phyloP scores from a whole-genome alignment of 2,329 filamentous ascomycete species.

The Rhinocladiella mackenziei region DNA sequence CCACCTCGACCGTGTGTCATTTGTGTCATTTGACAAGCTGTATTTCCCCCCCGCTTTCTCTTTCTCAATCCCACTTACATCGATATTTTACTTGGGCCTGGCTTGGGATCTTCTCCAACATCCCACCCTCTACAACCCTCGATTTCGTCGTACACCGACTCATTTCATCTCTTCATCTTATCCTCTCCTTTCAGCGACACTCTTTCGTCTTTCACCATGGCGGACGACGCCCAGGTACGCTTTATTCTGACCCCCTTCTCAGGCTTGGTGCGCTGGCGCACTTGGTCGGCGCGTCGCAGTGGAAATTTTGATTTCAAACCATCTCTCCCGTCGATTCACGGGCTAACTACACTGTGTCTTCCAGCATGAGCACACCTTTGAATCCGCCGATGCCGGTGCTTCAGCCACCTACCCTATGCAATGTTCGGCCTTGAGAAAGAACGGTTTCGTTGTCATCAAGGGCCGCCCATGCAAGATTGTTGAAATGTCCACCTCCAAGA shows the following conservation, averaged over 20 bases:
- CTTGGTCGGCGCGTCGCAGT: slow-evolving; percentile 31
- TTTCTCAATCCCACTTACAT: slow-evolving; percentile 6
- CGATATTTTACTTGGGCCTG: slow-evolving; percentile 23
- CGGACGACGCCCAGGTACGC: slow-evolving; percentile 64
- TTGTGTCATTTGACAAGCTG: slow-evolving; percentile 1
- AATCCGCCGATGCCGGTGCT: slow-evolving; percentile 92
- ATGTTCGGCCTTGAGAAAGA: slow-evolving; percentile 99
- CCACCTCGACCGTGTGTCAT: slow-evolving; percentile 1
- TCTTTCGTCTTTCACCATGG: slow-evolving; percentile 51
- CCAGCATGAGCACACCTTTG: slow-evolving; percentile 75
- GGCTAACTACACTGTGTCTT: slow-evolving; percentile 20
- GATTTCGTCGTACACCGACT: slow-evolving; percentile 18
- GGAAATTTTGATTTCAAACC: slow-evolving; percentile 24
- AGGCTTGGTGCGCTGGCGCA: slow-evolving; percentile 27
- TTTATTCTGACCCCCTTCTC: slow-evolving; percentile 18
- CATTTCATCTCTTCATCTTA: slow-evolving; percentile 25
- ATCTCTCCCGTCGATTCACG: slow-evolving; percentile 18
- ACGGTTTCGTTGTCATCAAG: slow-evolving; percentile 98
- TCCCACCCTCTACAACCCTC: slow-evolving; percentile 30
- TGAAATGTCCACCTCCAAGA: slow-evolving; percentile 99
- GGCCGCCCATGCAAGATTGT: slow-evolving; percentile 99
- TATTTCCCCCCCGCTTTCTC: slow-evolving; percentile 8
- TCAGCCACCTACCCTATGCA: slow-evolving; percentile 95
- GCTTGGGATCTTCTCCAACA: slow-evolving; percentile 17
- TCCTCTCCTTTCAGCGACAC: slow-evolving; percentile 23